Evolutionary conservation across 306 rosid genomes (phyloP), one percentile per base, ranked within the genome.

Genomic region (Prunus salicina): DNA sequence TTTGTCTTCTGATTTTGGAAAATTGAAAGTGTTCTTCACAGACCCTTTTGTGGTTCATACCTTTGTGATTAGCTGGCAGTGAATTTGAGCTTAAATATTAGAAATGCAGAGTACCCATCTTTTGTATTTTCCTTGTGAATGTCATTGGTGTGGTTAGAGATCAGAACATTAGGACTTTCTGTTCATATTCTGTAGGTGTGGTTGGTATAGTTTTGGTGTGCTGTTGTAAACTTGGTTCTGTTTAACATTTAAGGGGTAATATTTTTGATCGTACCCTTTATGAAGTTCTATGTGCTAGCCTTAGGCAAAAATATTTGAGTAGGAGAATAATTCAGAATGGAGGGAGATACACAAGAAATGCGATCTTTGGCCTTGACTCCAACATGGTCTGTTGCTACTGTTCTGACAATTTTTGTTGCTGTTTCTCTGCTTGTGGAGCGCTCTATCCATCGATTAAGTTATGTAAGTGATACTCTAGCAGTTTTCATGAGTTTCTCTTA

Each of bases 381-480:
- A 61, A 95, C 99, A 66, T 95, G 99, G 99, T 95, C 97, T 67
- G 97, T 95, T 78, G 99, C 99, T 20, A 88, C 97, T 53, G 97
- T 95, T 81, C 75, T 92, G 90, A 89, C 95, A 38, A 69, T 92
- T 72, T 95, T 95, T 27, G 97, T 95, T 22, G 92, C 92, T 5
- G 97, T 92, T 66, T 95, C 99, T 62, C 84, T 95, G 84, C 89
- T 95, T 53, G 99, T 95, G 56, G 97, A 95, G 78, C 98, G 98
- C 75, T 85, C 92, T 72, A 95, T 95, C 80, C 95, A 95, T 84
- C 85, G 89, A 32, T 85, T 88, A 71, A 77, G 91, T 81, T 28
- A 53, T 78, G 91, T 88, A 63, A 88, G 91, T 77, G 53, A 28
- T 51, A 41, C 57, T 75, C 58, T 58, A 61, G 12, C 6, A 50